Conservation (phyloP, 352 stramenopile genomes). For the Phytophthora fragariae region DNA sequence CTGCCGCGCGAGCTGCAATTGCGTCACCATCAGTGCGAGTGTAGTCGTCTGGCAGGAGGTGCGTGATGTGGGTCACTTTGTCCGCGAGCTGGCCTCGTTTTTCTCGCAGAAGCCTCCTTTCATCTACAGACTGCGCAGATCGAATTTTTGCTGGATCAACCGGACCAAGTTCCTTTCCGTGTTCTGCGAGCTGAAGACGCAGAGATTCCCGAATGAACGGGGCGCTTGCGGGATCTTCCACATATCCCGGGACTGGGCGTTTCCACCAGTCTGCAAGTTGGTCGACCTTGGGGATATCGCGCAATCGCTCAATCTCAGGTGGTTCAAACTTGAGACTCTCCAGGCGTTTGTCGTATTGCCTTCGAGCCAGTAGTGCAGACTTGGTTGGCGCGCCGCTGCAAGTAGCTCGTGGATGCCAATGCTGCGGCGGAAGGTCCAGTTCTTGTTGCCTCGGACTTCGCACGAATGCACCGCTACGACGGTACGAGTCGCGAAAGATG, state of each 20-base stretch:
- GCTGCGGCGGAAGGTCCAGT: constrained; percentile 25
- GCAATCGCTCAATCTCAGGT: constrained; percentile 54
- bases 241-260: constrained; percentile 52
- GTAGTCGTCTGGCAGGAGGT: constrained; percentile 43
- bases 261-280: constrained; percentile 70
- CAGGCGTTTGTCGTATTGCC: constrained; percentile 37
- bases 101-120: constrained; percentile 36
- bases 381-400: constrained; percentile 53
- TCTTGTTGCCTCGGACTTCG: constrained; percentile 35
- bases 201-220: constrained; percentile 51
- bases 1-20: constrained; percentile 34
- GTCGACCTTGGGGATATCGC: constrained; percentile 56
- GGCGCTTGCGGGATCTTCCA: constrained; percentile 51
- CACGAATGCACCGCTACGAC: constrained; percentile 57
- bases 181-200: constrained; percentile 48
- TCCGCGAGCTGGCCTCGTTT: constrained; percentile 49
- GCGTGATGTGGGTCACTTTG: constrained; percentile 56
- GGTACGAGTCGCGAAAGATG: constrained; percentile 60
- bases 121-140: constrained; percentile 45
- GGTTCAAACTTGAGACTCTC: constrained; percentile 67
- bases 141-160: constrained; percentile 61
- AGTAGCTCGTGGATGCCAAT: constrained; percentile 49
- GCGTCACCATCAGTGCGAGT: constrained; percentile 30
- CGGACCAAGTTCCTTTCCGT: constrained; percentile 43
- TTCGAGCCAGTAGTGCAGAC: constrained; percentile 41